phyloP scores from a whole-genome alignment of 192 early-diverging fungal genomes.

The Lobosporangium transversale region DNA sequence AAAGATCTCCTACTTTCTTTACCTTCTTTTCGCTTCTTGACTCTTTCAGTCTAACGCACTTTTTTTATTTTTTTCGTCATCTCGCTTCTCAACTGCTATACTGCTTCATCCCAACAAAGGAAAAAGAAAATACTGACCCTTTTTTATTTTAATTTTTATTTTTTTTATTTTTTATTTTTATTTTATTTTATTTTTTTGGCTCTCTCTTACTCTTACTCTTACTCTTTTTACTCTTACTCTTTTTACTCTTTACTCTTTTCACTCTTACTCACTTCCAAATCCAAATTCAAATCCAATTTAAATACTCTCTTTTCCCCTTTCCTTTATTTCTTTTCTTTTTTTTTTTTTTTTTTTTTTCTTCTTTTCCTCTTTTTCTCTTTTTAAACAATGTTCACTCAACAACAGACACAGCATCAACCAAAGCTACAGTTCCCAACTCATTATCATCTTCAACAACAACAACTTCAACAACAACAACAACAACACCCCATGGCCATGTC shows the following conservation, averaged over 20 bases:
- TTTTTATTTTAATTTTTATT: no score
- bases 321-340: not conserved
- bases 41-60: not conserved
- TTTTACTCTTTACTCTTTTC: not conserved
- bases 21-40: not conserved
- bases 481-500: conserved; percentile 39
- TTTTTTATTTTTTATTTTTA: not conserved
- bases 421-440: conserved; percentile 50
- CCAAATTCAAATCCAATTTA: not conserved
- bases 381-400: conserved; percentile 35
- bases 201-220: not conserved
- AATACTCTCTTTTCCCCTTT: not conserved
- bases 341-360: not conserved
- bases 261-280: not conserved
- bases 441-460: conserved; percentile 50
- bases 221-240: not conserved
- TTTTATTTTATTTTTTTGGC: conserved; percentile 4
- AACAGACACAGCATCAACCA: conserved; percentile 40
- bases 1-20: not conserved
- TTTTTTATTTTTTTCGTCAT: not conserved
- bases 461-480: conserved; percentile 34
- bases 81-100: not conserved
- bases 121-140: no score
- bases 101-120: no score
- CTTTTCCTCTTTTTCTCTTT: not conserved